Conservation (phyloP, 768 basidiomycete genomes). For the Terana coerulea region DNA sequence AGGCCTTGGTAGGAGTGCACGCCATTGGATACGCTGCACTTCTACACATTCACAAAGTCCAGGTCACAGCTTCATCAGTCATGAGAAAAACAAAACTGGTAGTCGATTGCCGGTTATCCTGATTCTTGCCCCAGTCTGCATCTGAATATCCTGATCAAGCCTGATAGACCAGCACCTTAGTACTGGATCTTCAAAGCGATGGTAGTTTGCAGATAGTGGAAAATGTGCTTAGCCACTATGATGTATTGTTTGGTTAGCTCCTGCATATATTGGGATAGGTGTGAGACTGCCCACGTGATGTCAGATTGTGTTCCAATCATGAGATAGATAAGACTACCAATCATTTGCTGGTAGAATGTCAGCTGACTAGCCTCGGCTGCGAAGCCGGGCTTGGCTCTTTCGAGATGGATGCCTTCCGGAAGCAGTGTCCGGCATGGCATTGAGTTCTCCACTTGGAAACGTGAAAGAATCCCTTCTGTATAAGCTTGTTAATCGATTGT, state of each 20-base stretch:
- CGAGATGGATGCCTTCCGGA: too few relatives aligned
- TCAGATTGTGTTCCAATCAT: conserved; percentile 13
- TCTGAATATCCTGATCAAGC: conserved; percentile 5
- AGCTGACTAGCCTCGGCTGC: too few relatives aligned
- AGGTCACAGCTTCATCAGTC: conserved; percentile 19
- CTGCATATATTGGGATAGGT: conserved; percentile 13
- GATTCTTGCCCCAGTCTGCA: conserved; percentile 14
- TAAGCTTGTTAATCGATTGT: conserved; percentile 15
- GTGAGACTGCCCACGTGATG: conserved; percentile 10
- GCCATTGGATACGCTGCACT: conserved; percentile 6
- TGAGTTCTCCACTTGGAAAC: conserved; percentile 11
- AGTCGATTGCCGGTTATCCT: conserved; percentile 15
- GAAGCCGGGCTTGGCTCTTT: too few relatives aligned
- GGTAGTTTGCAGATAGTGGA: conserved; percentile 5
- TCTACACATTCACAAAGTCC: conserved; percentile 10
- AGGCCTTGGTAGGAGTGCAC: too few relatives aligned
- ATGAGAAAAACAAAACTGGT: conserved; percentile 24
- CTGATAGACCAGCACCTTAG: not conserved
- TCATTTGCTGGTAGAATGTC: not conserved
- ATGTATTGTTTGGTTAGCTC: conserved; percentile 13
- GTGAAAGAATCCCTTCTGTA: conserved; percentile 7
- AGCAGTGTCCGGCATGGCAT: conserved; percentile 11
- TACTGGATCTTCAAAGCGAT: not conserved
- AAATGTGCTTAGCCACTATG: not conserved
- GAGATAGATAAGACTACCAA: conserved; percentile 14